Base-by-base conservation (phyloP, 345 rosid species). In the Anastatica hierochuntica region DNA sequence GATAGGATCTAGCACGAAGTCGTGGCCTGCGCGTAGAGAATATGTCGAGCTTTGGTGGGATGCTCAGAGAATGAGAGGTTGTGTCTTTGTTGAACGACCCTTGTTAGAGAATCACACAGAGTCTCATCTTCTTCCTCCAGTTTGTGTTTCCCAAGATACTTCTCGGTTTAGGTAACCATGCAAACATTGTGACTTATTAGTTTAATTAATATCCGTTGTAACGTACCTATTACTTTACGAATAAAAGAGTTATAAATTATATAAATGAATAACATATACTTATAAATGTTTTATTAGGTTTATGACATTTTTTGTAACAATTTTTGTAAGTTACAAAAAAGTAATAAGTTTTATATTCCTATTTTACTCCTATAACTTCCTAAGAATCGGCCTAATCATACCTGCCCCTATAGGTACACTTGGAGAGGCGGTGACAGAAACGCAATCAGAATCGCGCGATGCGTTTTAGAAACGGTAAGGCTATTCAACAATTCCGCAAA, bases 21-120 rank as follows among this genome's bases (percentile, higher is more conserved):
- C 85, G 3, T 90, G 87, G 92, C 73, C 64, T 4, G 62, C 57
- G 7, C 73, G 85, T 20, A 79, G 72, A 56, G 83, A 84, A 0
- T 84, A 77, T 18, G 74, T 79, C 11, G 76, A 75, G 69, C 78
- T 79, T 23, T 87, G 96, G 98, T 90, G 96, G 95, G 68, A 74
- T 35, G 67, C 77, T 4, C 27, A 44, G 1, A 61, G 52, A 43
- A 87, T 78, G 87, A 69, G 79, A 10, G 98, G 96, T 10, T 84
- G 89, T 11, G 96, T 83, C 5, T 90, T 82, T 51, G 58, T 87
- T 29, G 71, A 54, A 8, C 23, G 59, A 2, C 44, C 47, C 1
- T 35, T 54, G 44, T 56, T 21, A 17, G 30, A 53, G 3, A 67
- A 67, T 23, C 11, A 53, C 29, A 30, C 39, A 39, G 66, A 60